Evolutionary conservation across 164 flowering plant genomes (phyloP), one percentile per base, ranked within the genome.

Genomic region (Amborella trichopoda): DNA sequence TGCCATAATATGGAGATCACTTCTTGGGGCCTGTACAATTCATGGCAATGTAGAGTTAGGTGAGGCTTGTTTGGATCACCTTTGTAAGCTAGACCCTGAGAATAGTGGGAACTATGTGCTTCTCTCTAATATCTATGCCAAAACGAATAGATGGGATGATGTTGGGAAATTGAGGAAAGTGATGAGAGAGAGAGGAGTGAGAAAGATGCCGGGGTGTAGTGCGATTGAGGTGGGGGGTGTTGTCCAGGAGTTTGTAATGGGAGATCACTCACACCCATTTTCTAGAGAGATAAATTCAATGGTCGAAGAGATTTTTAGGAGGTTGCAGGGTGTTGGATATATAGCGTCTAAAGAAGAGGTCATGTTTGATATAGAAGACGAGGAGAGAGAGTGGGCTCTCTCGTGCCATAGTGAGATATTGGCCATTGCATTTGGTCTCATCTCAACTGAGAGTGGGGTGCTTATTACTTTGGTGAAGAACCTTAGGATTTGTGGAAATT

Each of bases 351-450:
- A 8, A 14, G 19, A n/a, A 21, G 8, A 37, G 16, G 14, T 37
- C 8, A 2, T 37, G n/a, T 37, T 37, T 37, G 41, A 37, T n/a
- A 37, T 37, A n/a, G 10, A 8, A n/a, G 41, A 10, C 1, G 41
- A 37, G 19, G 41, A 37, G 13, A 37, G 19, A 37, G 41, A 37
- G 3, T 18, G 19, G 10, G 41, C 41, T 8, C 41, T 37, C 13
- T 37, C 41, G 19, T 37, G 19, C 19, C 41, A 37, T 21, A 37
- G 41, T 37, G 41, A 37, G n/a, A 37, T 18, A 37, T 14, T 37
- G 41, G 41, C 41, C 16, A 37, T 37, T 37, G 41, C 41, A 2
- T 37, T 37, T 37, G 41, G 19, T 2, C 41, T 37, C 41, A 37
- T 37, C 19, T 18, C 41, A 6, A n/a, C 41, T 37, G 17, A n/a